These are phyloP conservation scores for Penicillium riverlandense DNA, from an alignment of 495 filamentous ascomycete genomes.

Conservation along the genomic window DNA sequence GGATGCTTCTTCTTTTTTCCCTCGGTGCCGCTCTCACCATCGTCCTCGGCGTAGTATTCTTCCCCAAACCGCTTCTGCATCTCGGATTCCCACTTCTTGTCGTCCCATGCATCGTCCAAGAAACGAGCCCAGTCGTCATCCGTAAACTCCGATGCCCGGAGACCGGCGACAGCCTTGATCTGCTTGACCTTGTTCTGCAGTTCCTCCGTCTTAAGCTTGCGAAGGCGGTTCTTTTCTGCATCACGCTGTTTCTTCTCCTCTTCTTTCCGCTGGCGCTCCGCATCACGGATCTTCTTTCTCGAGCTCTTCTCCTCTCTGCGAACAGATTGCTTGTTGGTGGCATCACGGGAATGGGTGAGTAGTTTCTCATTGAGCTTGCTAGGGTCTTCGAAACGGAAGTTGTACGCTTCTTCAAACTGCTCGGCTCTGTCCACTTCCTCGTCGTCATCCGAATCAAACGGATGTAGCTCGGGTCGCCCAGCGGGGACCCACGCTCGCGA, in stretches of 20 bases:
- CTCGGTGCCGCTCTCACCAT: constrained; percentile 40
- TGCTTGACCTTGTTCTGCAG: constrained; percentile 71
- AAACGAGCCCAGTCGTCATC: constrained; percentile 75
- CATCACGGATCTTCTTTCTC: constrained; percentile 69
- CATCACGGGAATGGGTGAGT: constrained; percentile 79
- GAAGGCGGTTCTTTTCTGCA: constrained; percentile 73
- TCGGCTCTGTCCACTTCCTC: constrained; percentile 79
- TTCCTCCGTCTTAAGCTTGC: constrained; percentile 83
- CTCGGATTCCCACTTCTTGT: constrained; percentile 79
- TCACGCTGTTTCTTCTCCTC: constrained; percentile 68
- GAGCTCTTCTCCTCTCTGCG: constrained; percentile 71
- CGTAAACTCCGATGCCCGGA: constrained; percentile 55
- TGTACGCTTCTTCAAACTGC: constrained; percentile 87
- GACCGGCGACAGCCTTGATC: constrained; percentile 80
- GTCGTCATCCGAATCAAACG: constrained; percentile 88
- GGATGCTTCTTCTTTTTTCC: constrained; percentile 49
- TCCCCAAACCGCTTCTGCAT: constrained; percentile 84
- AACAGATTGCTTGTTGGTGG: constrained; percentile 70
- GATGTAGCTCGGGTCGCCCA: constrained; percentile 50
- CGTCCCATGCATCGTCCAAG: constrained; percentile 78
- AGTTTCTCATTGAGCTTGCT: constrained; percentile 74
- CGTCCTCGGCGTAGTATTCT: constrained; percentile 71
- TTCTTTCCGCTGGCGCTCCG: constrained; percentile 68
- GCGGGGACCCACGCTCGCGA: constrained; percentile 81
- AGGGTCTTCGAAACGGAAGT: constrained; percentile 92